These are phyloP conservation scores for Nicotiana undulata DNA, from an alignment of 257 asterid genomes.

Conservation along the genomic window DNA sequence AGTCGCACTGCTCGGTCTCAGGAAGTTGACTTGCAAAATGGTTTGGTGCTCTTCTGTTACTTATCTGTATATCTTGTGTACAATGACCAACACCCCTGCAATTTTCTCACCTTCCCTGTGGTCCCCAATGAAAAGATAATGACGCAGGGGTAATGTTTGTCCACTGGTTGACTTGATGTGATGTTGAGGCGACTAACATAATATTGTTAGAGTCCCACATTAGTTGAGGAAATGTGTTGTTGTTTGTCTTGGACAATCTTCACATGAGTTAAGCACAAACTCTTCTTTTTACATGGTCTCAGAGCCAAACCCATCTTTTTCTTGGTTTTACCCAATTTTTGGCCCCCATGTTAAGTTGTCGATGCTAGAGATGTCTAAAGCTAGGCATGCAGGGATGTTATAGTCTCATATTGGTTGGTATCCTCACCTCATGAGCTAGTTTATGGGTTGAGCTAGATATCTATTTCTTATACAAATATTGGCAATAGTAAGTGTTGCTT, in stretches of 20 bases:
- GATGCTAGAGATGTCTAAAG: not conserved
- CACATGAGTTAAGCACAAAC: not conserved
- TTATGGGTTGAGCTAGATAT: not conserved
- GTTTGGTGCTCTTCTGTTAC: conserved; percentile 25
- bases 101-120: not conserved
- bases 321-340: not conserved
- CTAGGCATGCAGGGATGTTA: not conserved
- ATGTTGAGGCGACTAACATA: not conserved
- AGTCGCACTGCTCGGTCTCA: conserved; percentile 34
- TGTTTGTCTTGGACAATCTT: not conserved
- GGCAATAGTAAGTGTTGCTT: not conserved
- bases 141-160: not conserved
- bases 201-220: not conserved
- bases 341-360: not conserved
- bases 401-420: too few species aligned
- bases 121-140: not conserved
- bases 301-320: not conserved
- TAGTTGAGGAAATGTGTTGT: not conserved
- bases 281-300: not conserved
- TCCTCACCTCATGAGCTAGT: not conserved
- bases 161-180: not conserved
- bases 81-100: not conserved
- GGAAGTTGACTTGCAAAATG: conserved; percentile 43
- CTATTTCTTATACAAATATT: not conserved
- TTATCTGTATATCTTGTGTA: not conserved